Evolutionary conservation across 495 filamentous ascomycete genomes (phyloP).

Genomic region (Penicillium psychrofluorescens): DNA sequence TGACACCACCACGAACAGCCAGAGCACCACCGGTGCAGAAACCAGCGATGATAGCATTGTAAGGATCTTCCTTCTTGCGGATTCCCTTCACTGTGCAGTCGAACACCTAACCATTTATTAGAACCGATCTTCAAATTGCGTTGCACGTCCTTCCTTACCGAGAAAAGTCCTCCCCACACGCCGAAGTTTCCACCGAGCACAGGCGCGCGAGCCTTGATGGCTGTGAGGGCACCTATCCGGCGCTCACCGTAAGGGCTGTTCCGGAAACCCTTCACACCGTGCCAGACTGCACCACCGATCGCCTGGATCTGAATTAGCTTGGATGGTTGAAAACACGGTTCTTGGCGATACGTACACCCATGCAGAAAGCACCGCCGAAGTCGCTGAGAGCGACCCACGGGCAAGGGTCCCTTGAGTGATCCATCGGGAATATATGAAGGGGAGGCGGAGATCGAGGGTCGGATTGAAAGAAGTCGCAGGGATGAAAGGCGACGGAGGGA

Average conservation of each 20-base stretch:
- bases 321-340: background rate
- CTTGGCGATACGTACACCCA: slow-evolving; percentile 65
- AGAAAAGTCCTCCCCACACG: slow-evolving; percentile 93
- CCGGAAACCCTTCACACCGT: slow-evolving; percentile 93
- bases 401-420: slow-evolving; percentile 93
- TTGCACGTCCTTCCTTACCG: slow-evolving; percentile 22
- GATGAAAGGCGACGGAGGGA: background rate
- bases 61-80: slow-evolving; percentile 94
- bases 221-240: slow-evolving; percentile 90
- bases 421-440: slow-evolving; percentile 48
- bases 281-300: slow-evolving; percentile 93
- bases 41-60: slow-evolving; percentile 91
- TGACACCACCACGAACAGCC: slow-evolving; percentile 81
- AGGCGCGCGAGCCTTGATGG: slow-evolving; percentile 93
- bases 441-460: slow-evolving; percentile 5
- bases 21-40: slow-evolving; percentile 95
- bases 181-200: slow-evolving; percentile 97
- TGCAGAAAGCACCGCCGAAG: slow-evolving; percentile 93
- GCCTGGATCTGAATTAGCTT: slow-evolving; percentile 19
- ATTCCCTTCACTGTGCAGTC: slow-evolving; percentile 98
- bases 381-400: slow-evolving; percentile 95
- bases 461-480: background rate
- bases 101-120: slow-evolving; percentile 29
- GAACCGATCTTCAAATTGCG: too few relatives aligned
- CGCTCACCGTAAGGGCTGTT: slow-evolving; percentile 89